phyloP scores from a whole-genome alignment of 495 filamentous ascomycete species.

The Hypoxylon perforatum region DNA sequence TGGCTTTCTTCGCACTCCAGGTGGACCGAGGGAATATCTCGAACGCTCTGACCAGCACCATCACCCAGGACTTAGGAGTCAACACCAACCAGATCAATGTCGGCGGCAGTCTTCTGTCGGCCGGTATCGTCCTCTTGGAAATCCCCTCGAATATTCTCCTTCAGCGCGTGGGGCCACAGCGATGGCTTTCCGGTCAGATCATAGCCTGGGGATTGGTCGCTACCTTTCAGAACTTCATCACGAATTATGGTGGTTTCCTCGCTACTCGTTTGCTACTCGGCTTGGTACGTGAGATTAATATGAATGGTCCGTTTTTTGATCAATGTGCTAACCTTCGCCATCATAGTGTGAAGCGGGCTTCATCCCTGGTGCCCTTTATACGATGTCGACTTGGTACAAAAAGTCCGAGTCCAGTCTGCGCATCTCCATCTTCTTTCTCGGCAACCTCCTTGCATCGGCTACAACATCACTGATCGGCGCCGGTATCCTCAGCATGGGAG shows the following conservation, averaged over 20 bases:
- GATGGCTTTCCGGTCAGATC: constrained; percentile 66
- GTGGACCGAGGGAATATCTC: constrained; percentile 66
- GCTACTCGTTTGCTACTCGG: constrained; percentile 66
- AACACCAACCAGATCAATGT: constrained; percentile 69
- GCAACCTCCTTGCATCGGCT: constrained; percentile 61
- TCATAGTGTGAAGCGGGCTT: constrained; percentile 65
- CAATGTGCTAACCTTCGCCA: constrained; percentile 4
- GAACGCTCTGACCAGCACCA: constrained; percentile 60
- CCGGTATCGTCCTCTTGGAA: constrained; percentile 67
- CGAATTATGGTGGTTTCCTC: constrained; percentile 61
- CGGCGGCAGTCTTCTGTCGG: constrained; percentile 64
- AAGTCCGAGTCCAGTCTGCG: constrained; percentile 65
- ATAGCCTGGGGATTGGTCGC: constrained; percentile 70
- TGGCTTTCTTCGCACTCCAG: constrained; percentile 70
- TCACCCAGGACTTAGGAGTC: constrained; percentile 64
- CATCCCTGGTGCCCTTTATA: constrained; percentile 69
- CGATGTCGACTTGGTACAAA: constrained; percentile 70
- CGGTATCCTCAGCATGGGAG: constrained; percentile 62
- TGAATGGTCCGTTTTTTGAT: neutral
- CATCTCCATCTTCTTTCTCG: constrained; percentile 66
- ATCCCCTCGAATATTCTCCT: constrained; percentile 68
- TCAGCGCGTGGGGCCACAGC: constrained; percentile 63
- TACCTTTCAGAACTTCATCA: constrained; percentile 68
- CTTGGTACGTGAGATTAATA: constrained; percentile 37
- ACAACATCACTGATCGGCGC: constrained; percentile 64